Base-by-base conservation (phyloP, 164 flowering plant species). In the Euptelea pleiosperma region DNA sequence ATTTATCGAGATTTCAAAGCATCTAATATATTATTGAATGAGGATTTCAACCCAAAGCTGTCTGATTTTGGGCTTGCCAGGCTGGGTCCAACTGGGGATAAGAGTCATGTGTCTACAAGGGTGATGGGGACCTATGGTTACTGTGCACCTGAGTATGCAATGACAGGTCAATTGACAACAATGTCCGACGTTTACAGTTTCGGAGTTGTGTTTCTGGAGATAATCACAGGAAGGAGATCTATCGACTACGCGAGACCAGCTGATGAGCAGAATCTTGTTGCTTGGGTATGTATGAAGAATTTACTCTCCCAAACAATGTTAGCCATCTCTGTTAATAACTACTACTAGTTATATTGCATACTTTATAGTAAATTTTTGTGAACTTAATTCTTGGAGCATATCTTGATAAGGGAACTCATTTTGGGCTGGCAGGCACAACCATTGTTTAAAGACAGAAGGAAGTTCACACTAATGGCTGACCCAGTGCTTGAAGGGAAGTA, bases 51-150 rank as follows among this genome's bases (percentile, higher is more conserved):
- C 61, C 82, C 92, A 49, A 87, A 82, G 71, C 89, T 89, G 41
- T 89, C 97, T 3, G 97, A 89, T 74, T 89, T 89, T 36, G 97
- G 97, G 1, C 84, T 89, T n/a, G 97, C 97, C 29, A 87, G 85
- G 69, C 63, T 85, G 4, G 95, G 92, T 28, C 97, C 97, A 19
- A 79, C 83, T 0, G 97, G 95, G 10, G 91, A 81, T 31, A 81
- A 77, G 61, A 61, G 68, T 21, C 86, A 85, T 71, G 89, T 87
- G 1, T 82, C 90, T 11, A 87, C 97, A 19, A 77, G 91, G 61
- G 95, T 90, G 37, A 87, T 90, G 95, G 97, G 95, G 10, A 87
- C 95, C 0, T 87, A 85, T 55, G 97, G 97, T 25, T 87, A 87
- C 24, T 90, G 97, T 50, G 90, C 92, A 6, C 97, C 97, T 7